These are phyloP conservation scores for Dispira parvispora DNA, from an alignment of 192 early-diverging fungal genomes.

Conservation along the genomic window DNA sequence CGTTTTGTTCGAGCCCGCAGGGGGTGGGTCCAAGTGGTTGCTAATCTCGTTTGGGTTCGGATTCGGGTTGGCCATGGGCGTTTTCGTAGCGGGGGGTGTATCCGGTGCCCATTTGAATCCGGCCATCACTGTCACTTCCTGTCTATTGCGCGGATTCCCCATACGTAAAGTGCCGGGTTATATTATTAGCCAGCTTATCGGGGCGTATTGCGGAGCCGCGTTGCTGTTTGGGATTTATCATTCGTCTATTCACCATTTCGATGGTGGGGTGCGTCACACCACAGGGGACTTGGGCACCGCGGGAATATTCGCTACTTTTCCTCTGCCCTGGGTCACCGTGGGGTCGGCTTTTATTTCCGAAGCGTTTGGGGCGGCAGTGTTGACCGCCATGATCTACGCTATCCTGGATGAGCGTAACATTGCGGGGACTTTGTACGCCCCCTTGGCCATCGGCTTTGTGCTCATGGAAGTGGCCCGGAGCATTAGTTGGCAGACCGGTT, in stretches of 20 bases:
- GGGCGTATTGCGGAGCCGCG: conserved; percentile 54
- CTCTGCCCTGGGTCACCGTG: conserved; percentile 31
- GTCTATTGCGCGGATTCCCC: conserved; percentile 47
- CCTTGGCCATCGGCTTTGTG: conserved; percentile 41
- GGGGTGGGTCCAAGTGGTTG: conserved; percentile 26
- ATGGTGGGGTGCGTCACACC: conserved; percentile 30
- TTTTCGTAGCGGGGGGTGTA: conserved; percentile 41
- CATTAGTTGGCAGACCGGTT: conserved; percentile 46
- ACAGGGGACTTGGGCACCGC: conserved; percentile 33
- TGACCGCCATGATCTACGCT: conserved; percentile 42
- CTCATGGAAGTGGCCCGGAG: conserved; percentile 42
- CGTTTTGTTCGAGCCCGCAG: conserved; percentile 19
- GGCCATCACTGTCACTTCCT: conserved; percentile 50
- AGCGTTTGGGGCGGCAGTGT: conserved; percentile 45
- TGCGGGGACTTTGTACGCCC: conserved; percentile 31
- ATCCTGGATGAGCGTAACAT: conserved; percentile 39
- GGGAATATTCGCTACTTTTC: conserved; percentile 47
- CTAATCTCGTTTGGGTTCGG: conserved; percentile 43
- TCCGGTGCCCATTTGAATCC: conserved; percentile 69
- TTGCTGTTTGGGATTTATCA: conserved; percentile 45
- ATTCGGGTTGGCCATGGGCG: conserved; percentile 40
- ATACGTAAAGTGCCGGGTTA: conserved; percentile 48
- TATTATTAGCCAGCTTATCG: conserved; percentile 47
- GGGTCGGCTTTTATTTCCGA: conserved; percentile 41
- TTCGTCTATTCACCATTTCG: conserved; percentile 34